Evolutionary conservation across 169 alveolate species (phyloP).

Genomic region (Babesia caballi): DNA sequence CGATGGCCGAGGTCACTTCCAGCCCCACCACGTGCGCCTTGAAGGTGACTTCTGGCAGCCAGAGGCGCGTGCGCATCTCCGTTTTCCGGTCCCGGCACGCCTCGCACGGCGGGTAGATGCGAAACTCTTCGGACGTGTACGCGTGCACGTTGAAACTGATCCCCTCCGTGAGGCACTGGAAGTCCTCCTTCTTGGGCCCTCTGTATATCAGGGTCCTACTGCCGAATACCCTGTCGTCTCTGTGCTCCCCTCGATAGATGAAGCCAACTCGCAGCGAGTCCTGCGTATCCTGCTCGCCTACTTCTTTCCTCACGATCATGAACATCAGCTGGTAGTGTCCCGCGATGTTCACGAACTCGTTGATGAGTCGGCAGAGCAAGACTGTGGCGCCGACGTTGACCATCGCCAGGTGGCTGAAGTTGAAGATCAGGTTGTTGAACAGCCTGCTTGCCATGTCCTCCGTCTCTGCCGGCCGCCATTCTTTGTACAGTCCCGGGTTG

Average conservation of each 20-base stretch:
- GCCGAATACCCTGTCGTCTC: conserved; percentile 1
- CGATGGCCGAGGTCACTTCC: conserved; percentile 44
- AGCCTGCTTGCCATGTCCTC: conserved; percentile 58
- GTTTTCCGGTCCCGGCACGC: conserved; percentile 13
- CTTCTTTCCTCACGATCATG: conserved; percentile 35
- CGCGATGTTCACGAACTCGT: conserved; percentile 38
- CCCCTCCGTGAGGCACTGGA: conserved; percentile 62
- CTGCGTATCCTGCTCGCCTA: conserved; percentile 19
- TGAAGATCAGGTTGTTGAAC: conserved; percentile 49
- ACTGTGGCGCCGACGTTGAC: conserved; percentile 55
- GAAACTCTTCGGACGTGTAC: conserved; percentile 27
- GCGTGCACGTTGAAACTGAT: conserved; percentile 33
- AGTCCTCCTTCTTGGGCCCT: conserved; percentile 26
- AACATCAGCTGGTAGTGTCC: conserved; percentile 48
- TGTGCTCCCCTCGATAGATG: conserved; percentile 44
- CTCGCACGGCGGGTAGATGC: conserved; percentile 24
- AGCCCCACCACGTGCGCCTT: conserved; percentile 43
- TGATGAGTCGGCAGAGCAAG: conserved; percentile 25
- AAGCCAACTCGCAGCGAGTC: conserved; percentile 42
- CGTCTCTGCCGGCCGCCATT: conserved; percentile 55
- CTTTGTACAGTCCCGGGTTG: conserved; percentile 41
- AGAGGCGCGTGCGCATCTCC: conserved; percentile 19
- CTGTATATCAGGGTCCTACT: conserved; percentile 2
- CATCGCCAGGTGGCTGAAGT: conserved; percentile 60
- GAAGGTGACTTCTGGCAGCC: conserved; percentile 41